Evolutionary conservation across 2,329 filamentous ascomycete genomes (phyloP), one percentile per base, ranked within the genome.

Genomic region (Calcarisporium arbuscula): DNA sequence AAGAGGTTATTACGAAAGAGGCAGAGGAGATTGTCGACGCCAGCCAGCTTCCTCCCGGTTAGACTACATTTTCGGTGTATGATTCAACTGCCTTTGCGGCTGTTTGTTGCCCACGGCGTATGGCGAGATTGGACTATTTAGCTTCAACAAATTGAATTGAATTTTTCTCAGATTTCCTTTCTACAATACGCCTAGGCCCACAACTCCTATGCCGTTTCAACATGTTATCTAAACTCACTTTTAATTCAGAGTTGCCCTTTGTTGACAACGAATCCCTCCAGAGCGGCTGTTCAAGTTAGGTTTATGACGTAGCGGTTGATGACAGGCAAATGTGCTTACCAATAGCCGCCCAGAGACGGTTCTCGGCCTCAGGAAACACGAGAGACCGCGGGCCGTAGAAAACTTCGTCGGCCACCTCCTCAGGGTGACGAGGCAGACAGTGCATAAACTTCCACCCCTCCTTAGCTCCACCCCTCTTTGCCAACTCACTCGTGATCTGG

Each of bases 401-500:
- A 2, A 98, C 89, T 53, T 92, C 88, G 52, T 98, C 90, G 38
- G 75, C 79, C 21, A 98, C 92, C 65, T 98, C 92, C 60, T 98
- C 90, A 0, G 77, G 76, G 56, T 98, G 89, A 43, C 92, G 77
- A 11, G 92, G 92, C 39, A 98, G 64, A 58, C 92, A 98, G 67
- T 98, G 92, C 92, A 98, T 95, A 59, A 98, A 98, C 61, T 86
- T 88, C 92, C 92, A 98, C 43, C 75, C 74, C 11, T 82, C 70
- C 58, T 92, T 94, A 27, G 92, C 92, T 15, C 87, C 89, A 28
- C 88, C 89, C 32, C 80, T 73, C 60, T 81, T 75, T 2, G 88
- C 90, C 47, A 98, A 68, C 28, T 92, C 85, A 30, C 80, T 75
- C 4, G 90, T 95, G 52, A 98, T 84, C 58, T 95, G 90, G 63